Percentiles rank a stretch among this genome's conserved stretches.
Evolutionary conservation across 805 yeast species (phyloP).

Genomic region (Maudiozyma barnettii): DNA sequence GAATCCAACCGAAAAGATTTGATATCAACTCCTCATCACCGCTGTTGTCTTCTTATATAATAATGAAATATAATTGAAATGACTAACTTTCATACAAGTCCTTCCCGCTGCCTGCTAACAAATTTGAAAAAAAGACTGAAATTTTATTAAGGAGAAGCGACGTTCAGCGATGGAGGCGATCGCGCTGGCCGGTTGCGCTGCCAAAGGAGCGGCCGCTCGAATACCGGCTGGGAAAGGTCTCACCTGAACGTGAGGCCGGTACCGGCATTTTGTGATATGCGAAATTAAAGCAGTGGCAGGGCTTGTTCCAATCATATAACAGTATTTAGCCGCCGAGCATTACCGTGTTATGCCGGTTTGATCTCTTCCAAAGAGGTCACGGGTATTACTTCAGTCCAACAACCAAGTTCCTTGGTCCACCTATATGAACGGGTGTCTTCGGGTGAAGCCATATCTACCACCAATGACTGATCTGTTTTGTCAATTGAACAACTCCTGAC

Average conservation of each 20-base stretch:
- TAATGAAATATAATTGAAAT: background rate
- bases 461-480: conserved; percentile 5
- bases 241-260: background rate
- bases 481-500: conserved; percentile 6
- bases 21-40: no score
- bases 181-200: background rate
- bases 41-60: background rate
- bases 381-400: conserved; percentile 14
- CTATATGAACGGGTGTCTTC: conserved; percentile 6
- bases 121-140: no score
- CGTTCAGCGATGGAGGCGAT: no score
- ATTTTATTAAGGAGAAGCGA: no score
- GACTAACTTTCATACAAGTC: no score
- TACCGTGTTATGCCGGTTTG: no score
- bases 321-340: no score
- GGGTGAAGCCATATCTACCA: conserved; percentile 13
- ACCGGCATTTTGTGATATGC: background rate
- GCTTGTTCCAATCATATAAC: no score
- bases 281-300: no score
- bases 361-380: no score
- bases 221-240: background rate
- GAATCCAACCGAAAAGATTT: no score
- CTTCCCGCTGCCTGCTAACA: no score
- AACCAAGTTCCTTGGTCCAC: conserved; percentile 21
- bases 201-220: background rate